A percentile compares a stretch with the other conserved stretches of the same genome.
These are phyloP conservation scores for Babesia divergens DNA, from an alignment of 169 alveolate species.

Conservation along the genomic window DNA sequence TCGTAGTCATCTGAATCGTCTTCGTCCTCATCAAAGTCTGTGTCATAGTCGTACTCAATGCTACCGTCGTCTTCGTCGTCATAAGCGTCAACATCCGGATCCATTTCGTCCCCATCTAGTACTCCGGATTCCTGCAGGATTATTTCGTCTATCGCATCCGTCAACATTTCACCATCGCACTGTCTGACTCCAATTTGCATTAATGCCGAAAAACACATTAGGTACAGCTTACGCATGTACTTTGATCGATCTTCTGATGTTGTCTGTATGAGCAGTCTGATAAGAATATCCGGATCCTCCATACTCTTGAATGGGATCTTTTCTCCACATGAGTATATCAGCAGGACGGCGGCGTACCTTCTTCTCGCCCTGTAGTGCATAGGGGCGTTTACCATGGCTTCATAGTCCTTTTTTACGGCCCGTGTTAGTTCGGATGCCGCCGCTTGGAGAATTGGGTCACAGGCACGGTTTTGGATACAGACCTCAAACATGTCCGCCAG, in stretches of 20 bases:
- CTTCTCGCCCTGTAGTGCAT: not conserved
- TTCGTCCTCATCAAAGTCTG: not conserved
- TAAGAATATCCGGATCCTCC: not conserved
- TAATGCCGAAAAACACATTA: constrained; percentile 12
- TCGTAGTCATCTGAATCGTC: constrained; percentile 14
- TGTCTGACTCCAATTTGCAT: not conserved
- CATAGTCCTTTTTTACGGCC: not conserved
- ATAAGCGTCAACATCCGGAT: not conserved
- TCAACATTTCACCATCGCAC: not conserved
- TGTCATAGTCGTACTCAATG: constrained; percentile 13
- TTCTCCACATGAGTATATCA: constrained; percentile 21
- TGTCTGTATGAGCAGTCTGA: not conserved
- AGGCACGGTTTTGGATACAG: constrained; percentile 11
- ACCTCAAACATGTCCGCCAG: constrained; percentile 24
- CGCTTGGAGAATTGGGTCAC: constrained; percentile 4
- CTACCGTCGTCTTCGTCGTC: constrained; percentile 8
- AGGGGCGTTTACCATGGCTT: constrained; percentile 10
- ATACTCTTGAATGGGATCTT: constrained; percentile 17
- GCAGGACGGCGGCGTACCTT: constrained; percentile 2
- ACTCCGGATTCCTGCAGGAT: not conserved
- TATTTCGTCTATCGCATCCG: not conserved
- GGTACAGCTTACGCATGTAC: constrained; percentile 13
- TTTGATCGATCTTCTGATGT: not conserved
- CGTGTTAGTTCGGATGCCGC: constrained; percentile 17
- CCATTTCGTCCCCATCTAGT: not conserved